phyloP scores from a whole-genome alignment of 257 asterid species.

The Ballota nigra region DNA sequence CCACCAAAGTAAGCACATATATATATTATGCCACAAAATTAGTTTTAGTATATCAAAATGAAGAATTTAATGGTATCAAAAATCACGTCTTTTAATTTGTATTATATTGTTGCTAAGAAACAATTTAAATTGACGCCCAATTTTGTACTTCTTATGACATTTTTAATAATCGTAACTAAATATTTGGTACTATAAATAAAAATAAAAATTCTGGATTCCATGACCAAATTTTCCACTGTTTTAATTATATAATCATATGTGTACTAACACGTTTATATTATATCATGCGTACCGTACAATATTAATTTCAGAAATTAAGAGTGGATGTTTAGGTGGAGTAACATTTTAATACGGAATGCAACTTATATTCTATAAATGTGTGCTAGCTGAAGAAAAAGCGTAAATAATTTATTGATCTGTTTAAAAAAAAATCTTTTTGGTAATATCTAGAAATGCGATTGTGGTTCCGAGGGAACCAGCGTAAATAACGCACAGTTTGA shows the following conservation, averaged over 20 bases:
- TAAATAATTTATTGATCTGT: background rate
- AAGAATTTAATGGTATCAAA: no score
- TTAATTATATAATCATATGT: background rate
- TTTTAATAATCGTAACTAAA: no score
- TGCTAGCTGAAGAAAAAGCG: no score
- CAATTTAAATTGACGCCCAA: no score
- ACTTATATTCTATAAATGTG: background rate
- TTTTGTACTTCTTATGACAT: no score
- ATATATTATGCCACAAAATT: background rate
- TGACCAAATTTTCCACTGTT: no score
- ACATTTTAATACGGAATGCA: background rate
- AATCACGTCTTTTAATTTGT: no score
- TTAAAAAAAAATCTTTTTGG: background rate
- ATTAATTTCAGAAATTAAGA: background rate
- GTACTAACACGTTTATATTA: background rate
- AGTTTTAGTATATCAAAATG: no score
- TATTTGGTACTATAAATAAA: no score
- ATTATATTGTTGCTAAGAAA: no score
- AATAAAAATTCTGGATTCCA: no score
- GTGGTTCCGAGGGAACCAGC: slow-evolving; percentile 31
- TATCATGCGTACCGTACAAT: background rate
- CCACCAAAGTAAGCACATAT: slow-evolving; percentile 71
- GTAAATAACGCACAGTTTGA: slow-evolving; percentile 60
- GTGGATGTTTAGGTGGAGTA: slow-evolving; percentile 26
- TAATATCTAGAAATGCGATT: background rate